Conservation (phyloP, 192 early-diverging fungal species). For the Geranomyces variabilis region DNA sequence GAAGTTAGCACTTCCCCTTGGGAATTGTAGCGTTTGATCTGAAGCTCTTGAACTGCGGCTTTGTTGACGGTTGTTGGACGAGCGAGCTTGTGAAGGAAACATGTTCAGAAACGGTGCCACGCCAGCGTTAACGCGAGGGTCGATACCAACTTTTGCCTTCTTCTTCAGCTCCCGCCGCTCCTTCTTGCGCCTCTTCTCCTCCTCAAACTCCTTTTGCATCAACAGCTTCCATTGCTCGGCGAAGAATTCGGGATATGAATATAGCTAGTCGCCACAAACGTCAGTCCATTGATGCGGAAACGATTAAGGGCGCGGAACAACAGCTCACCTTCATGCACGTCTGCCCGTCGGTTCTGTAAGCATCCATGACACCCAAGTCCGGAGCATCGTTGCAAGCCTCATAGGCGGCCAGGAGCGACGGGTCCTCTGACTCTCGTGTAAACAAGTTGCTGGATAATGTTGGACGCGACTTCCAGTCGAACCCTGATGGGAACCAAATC, state of each 20-base stretch:
- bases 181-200: conserved; percentile 25
- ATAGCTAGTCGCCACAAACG: conserved; percentile 29
- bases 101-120: not conserved
- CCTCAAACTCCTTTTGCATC: conserved; percentile 45
- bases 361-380: conserved; percentile 41
- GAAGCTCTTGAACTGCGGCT: conserved; percentile 35
- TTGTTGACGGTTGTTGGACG: conserved; percentile 18
- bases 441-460: conserved; percentile 39
- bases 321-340: conserved; percentile 36
- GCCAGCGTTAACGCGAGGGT: not conserved
- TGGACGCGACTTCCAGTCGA: conserved; percentile 28
- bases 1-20: conserved; percentile 41
- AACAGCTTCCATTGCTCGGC: conserved; percentile 51
- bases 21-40: conserved; percentile 48
- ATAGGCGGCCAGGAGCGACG: conserved; percentile 29
- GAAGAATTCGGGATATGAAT: conserved; percentile 57
- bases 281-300: not conserved
- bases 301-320: not conserved
- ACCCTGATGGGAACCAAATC: conserved; percentile 12
- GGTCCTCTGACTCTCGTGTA: conserved; percentile 34
- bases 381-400: conserved; percentile 42
- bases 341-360: conserved; percentile 46
- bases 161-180: conserved; percentile 33
- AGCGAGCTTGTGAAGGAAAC: conserved; percentile 12
- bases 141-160: conserved; percentile 37